A percentile compares a stretch with the other conserved stretches of the same genome.
phyloP scores from a whole-genome alignment of 768 basidiomycete genomes.

The Xanthoconium stramineum region DNA sequence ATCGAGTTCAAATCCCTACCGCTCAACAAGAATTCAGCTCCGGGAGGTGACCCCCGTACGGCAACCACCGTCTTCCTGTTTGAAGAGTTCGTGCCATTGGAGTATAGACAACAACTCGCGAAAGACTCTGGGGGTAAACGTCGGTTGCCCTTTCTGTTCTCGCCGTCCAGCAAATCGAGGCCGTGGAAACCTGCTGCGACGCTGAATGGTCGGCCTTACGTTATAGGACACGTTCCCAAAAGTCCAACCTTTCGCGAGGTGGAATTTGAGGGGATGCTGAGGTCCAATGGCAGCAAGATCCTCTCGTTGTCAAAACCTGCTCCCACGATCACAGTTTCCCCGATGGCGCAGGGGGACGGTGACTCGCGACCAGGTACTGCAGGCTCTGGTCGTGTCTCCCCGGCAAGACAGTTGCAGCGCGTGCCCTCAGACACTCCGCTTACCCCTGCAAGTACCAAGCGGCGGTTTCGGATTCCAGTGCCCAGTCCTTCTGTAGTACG shows the following conservation, averaged over 20 bases:
- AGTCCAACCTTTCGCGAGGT: slow-evolving; percentile 57
- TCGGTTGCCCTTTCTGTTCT: slow-evolving; percentile 70
- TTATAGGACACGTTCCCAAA: slow-evolving; percentile 55
- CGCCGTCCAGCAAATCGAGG: slow-evolving; percentile 42
- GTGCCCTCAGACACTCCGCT: slow-evolving; percentile 27
- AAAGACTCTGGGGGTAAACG: slow-evolving; percentile 50
- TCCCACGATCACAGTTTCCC: slow-evolving; percentile 24
- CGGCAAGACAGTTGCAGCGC: slow-evolving; percentile 26
- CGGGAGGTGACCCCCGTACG: slow-evolving; percentile 62
- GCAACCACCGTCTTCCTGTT: slow-evolving; percentile 73
- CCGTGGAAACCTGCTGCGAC: slow-evolving; percentile 83
- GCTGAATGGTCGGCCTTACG: slow-evolving; percentile 75
- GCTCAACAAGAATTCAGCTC: slow-evolving; percentile 22
- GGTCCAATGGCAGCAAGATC: slow-evolving; percentile 48
- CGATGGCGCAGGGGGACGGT: slow-evolving; percentile 26
- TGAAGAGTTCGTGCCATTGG: slow-evolving; percentile 91
- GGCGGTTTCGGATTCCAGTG: slow-evolving; percentile 61
- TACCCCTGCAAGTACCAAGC: slow-evolving; percentile 31
- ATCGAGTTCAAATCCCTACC: slow-evolving; percentile 86
- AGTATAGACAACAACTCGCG: slow-evolving; percentile 75
- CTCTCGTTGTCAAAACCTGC: slow-evolving; percentile 30
- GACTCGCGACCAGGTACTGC: slow-evolving; percentile 33
- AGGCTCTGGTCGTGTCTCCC: slow-evolving; percentile 11
- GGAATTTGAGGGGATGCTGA: slow-evolving; percentile 76
- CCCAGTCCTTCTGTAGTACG: slow-evolving; percentile 51